Evolutionary conservation across 202 grass and related monocot genomes (phyloP).

Genomic region (Zizania palustris): DNA sequence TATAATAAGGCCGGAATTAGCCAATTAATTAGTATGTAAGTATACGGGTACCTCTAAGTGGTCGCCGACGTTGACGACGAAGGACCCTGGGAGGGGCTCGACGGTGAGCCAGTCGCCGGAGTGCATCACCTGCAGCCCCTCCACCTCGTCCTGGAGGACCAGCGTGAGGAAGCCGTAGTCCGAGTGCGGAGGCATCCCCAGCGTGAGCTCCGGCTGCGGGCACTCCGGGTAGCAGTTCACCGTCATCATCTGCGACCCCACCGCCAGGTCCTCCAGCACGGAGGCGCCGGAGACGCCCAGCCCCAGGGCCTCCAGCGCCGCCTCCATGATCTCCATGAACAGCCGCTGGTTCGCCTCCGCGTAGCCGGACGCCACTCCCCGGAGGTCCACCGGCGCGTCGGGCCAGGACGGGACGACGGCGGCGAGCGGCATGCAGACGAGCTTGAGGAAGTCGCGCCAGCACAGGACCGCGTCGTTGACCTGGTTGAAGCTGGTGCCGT

Average conservation of each 20-base stretch:
- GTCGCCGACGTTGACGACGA: constrained; percentile 90
- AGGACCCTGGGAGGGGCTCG: constrained; percentile 54
- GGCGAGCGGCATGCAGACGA: constrained; percentile 53
- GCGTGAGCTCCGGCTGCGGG: constrained; percentile 77
- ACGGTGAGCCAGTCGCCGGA: constrained; percentile 64
- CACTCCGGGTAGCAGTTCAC: constrained; percentile 85
- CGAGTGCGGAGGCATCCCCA: constrained; percentile 89
- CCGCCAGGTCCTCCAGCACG: constrained; percentile 47
- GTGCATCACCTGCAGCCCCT: constrained; percentile 71
- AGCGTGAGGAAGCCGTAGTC: constrained; percentile 87
- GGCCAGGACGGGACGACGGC: constrained; percentile 51
- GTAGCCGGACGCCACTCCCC: constrained; percentile 52
- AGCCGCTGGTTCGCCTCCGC: constrained; percentile 42
- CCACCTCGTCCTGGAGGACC: constrained; percentile 72
- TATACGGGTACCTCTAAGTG: constrained; percentile 77
- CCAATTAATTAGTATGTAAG: too few relatives aligned
- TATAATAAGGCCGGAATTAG: too few relatives aligned
- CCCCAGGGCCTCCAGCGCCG: constrained; percentile 46
- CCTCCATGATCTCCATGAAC: constrained; percentile 62
- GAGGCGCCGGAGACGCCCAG: constrained; percentile 2
- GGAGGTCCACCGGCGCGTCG: constrained; percentile 48
- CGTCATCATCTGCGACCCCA: constrained; percentile 66
- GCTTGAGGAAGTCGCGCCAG: constrained; percentile 95
- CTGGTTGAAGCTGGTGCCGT: constrained; percentile 99
- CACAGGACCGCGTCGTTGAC: constrained; percentile 67